phyloP scores from a whole-genome alignment of 495 filamentous ascomycete genomes.

The Penicillium bialowiezense region DNA sequence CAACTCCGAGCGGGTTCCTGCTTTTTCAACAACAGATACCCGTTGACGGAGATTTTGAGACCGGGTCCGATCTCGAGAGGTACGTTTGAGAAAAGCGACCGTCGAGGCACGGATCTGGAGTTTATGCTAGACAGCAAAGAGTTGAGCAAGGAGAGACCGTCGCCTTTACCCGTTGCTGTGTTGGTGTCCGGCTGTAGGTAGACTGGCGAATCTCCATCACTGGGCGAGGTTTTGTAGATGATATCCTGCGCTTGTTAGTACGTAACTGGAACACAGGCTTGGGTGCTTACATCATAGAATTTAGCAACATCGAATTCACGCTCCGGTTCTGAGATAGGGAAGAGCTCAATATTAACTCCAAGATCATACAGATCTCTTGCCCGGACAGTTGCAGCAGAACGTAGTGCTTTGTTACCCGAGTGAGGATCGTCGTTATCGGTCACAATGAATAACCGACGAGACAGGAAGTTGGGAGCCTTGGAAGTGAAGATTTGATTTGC shows the following conservation, averaged over 20 bases:
- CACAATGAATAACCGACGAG: conserved; percentile 87
- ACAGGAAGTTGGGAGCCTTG: conserved; percentile 90
- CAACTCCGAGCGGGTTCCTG: conserved; percentile 76
- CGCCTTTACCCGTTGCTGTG: conserved; percentile 51
- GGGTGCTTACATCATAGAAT: conserved; percentile 79
- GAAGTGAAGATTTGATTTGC: conserved; percentile 96
- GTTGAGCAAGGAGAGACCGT: conserved; percentile 77
- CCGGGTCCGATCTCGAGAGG: conserved; percentile 83
- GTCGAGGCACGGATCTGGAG: conserved; percentile 82
- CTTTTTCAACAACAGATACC: conserved; percentile 82
- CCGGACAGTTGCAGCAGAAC: conserved; percentile 74
- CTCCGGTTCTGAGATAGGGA: conserved; percentile 76
- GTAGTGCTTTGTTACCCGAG: conserved; percentile 61
- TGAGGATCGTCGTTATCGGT: conserved; percentile 94
- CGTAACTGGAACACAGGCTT: background rate
- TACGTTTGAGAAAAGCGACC: conserved; percentile 81
- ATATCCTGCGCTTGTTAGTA: conserved; percentile 59
- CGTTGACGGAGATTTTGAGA: conserved; percentile 84
- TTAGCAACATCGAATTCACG: conserved; percentile 78
- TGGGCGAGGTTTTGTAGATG: conserved; percentile 62
- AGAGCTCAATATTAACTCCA: conserved; percentile 88
- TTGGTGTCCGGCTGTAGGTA: conserved; percentile 47
- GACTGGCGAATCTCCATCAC: conserved; percentile 65
- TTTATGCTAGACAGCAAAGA: conserved; percentile 87
- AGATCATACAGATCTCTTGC: conserved; percentile 96